phyloP scores from a whole-genome alignment of 129 eudicot species.

The Dittrichia graveolens region DNA sequence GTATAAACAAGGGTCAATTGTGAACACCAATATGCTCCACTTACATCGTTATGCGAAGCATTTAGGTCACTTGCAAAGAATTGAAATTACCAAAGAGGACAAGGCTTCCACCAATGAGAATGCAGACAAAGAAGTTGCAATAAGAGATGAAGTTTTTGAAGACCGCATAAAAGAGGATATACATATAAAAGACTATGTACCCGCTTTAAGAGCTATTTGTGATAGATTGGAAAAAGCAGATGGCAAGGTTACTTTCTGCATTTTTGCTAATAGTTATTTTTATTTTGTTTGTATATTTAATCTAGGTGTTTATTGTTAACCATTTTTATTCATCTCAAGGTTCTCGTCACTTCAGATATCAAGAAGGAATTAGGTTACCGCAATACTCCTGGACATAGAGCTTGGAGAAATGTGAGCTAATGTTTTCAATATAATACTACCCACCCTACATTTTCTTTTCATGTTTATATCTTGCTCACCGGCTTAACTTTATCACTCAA shows the following conservation, averaged over 20 bases:
- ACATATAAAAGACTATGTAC: constrained; percentile 48
- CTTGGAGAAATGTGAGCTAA: constrained; percentile 79
- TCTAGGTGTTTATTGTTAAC: constrained; percentile 10
- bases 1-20: constrained; percentile 47
- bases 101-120: constrained; percentile 32
- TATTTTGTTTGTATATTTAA: constrained; percentile 7
- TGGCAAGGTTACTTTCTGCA: constrained; percentile 59
- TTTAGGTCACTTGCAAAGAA: constrained; percentile 77
- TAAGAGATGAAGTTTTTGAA: constrained; percentile 40
- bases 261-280: constrained; percentile 17
- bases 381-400: constrained; percentile 62
- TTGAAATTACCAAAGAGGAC: constrained; percentile 78
- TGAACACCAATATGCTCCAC: constrained; percentile 79
- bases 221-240: constrained; percentile 82
- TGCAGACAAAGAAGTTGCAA: constrained; percentile 40
- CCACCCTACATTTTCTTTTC: constrained; percentile 1
- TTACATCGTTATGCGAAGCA: constrained; percentile 80
- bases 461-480: constrained; percentile 12
- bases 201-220: constrained; percentile 71
- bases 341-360: constrained; percentile 78
- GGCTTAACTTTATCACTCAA: constrained; percentile 15
- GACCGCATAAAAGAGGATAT: constrained; percentile 38
- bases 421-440: not conserved
- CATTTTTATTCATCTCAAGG: constrained; percentile 41
- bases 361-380: constrained; percentile 76